Conservation (phyloP, 805 yeast species). For the Lachancea mirantina region DNA sequence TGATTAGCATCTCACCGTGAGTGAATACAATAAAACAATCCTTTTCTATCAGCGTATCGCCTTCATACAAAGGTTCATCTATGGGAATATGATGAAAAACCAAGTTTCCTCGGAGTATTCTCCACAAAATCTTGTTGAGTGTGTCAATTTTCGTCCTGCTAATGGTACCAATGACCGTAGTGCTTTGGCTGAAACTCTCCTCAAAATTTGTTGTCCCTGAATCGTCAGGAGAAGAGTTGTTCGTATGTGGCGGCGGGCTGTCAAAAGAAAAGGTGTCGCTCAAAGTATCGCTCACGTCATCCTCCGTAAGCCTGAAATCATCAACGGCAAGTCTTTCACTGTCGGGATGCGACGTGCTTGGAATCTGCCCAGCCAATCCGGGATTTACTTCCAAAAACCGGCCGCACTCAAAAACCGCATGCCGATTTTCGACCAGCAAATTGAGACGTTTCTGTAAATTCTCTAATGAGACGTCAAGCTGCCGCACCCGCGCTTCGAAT, state of each 20-base stretch:
- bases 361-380: slow-evolving; percentile 22
- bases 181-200: slow-evolving; percentile 31
- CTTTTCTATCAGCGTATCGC: slow-evolving; percentile 50
- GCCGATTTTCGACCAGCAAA: slow-evolving; percentile 63
- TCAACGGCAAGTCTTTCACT: slow-evolving; percentile 18
- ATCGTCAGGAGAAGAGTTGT: slow-evolving; percentile 5
- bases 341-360: slow-evolving; percentile 17
- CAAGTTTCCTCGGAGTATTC: slow-evolving; percentile 88
- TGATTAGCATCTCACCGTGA: slow-evolving; percentile 72
- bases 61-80: slow-evolving; percentile 60
- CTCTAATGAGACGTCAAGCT: slow-evolving; percentile 63
- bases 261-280: slow-evolving; percentile 25
- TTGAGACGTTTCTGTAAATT: slow-evolving; percentile 54
- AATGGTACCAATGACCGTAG: slow-evolving; percentile 65
- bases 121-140: slow-evolving; percentile 81
- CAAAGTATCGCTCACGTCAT: slow-evolving; percentile 19
- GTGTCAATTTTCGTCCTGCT: slow-evolving; percentile 60
- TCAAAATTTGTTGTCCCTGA: slow-evolving; percentile 17
- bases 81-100: slow-evolving; percentile 70
- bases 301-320: slow-evolving; percentile 18
- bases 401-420: slow-evolving; percentile 46
- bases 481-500: slow-evolving; percentile 66
- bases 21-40: slow-evolving; percentile 84
- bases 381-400: slow-evolving; percentile 40
- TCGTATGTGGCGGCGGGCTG: slow-evolving; percentile 9